A percentile compares a stretch with the other conserved stretches of the same genome.
Evolutionary conservation across 345 rosid species (phyloP).

Genomic region (Salix purpurea): DNA sequence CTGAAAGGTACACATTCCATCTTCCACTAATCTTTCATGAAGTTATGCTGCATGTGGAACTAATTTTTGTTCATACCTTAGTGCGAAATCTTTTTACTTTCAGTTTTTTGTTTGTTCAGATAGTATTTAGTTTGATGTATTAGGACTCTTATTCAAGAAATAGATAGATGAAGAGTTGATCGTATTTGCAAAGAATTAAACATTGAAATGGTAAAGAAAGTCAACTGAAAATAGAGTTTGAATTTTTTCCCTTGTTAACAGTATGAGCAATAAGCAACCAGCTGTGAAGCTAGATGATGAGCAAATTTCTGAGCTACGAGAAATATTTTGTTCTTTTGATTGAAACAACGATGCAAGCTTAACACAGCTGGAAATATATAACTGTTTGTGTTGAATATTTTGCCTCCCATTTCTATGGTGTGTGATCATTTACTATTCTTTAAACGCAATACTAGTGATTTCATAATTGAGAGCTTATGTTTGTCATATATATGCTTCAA

Average conservation of each 20-base stretch:
- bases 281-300: slow-evolving; percentile 58
- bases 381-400: too few species aligned
- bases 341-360: slow-evolving; percentile 82
- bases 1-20: too few species aligned
- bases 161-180: neutral
- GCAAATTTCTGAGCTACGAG: slow-evolving; percentile 71
- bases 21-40: too few species aligned
- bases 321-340: slow-evolving; percentile 81
- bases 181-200: neutral
- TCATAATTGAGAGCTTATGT: too few species aligned
- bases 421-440: too few species aligned
- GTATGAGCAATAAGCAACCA: slow-evolving; percentile 2
- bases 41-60: too few species aligned
- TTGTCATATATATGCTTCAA: too few species aligned
- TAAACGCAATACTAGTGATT: too few species aligned
- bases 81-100: neutral
- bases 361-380: slow-evolving; percentile 43
- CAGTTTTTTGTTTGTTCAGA: neutral
- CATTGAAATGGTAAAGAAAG: neutral
- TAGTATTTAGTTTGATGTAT: neutral
- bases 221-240: neutral
- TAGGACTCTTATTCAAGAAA: neutral
- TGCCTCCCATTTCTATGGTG: too few species aligned
- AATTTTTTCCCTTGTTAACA: neutral
- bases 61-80: neutral